A percentile compares a stretch with the other conserved stretches of the same genome.
Evolutionary conservation across 31 red algal species (phyloP).

Genomic region (Odonthalia washingtoniensis): DNA sequence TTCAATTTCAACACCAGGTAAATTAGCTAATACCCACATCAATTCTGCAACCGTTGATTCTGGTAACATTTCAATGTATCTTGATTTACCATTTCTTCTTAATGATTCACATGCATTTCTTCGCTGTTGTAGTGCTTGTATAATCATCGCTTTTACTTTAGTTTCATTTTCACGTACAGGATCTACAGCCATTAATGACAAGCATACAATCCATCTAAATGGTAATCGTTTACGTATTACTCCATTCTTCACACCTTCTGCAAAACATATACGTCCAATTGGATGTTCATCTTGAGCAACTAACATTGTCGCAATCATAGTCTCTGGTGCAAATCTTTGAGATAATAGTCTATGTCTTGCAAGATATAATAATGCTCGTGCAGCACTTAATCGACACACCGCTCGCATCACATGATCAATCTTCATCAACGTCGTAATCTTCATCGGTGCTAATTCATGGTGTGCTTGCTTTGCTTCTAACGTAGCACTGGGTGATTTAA

Average conservation of each 20-base stretch:
- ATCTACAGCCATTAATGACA: constrained; percentile 67
- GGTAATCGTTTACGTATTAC: constrained; percentile 53
- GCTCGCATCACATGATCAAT: constrained; percentile 14
- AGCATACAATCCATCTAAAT: constrained; percentile 52
- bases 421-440: neutral
- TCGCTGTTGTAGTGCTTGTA: constrained; percentile 40
- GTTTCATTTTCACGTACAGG: constrained; percentile 43
- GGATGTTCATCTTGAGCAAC: constrained; percentile 54
- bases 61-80: constrained; percentile 43
- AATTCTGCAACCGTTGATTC: constrained; percentile 64
- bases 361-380: constrained; percentile 52
- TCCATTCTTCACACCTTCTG: constrained; percentile 19
- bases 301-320: constrained; percentile 48
- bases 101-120: constrained; percentile 45
- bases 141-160: constrained; percentile 31
- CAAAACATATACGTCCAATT: constrained; percentile 49
- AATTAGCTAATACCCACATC: constrained; percentile 70
- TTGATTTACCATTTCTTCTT: constrained; percentile 36
- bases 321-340: constrained; percentile 40
- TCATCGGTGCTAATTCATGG: no score
- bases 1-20: constrained; percentile 57
- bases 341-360: constrained; percentile 54
- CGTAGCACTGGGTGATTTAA: no score
- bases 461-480: no score
- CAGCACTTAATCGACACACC: constrained; percentile 37